A percentile compares a stretch with the other conserved stretches of the same genome.
Evolutionary conservation across 2,329 filamentous ascomycete species (phyloP).

Genomic region (Alternaria triticimaculans): DNA sequence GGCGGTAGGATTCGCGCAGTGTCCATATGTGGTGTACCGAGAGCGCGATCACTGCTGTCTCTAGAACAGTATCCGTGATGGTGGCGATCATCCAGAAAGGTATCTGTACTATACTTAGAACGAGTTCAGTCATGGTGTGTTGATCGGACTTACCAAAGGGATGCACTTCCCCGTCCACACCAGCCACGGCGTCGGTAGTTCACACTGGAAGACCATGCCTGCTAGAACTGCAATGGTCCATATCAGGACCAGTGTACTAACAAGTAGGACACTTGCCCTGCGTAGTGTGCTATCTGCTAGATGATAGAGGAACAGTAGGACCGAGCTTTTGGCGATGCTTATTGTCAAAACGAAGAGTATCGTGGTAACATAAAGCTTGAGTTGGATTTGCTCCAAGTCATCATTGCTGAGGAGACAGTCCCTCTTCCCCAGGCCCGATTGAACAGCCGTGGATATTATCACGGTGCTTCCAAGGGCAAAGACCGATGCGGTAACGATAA

Average conservation of each 20-base stretch:
- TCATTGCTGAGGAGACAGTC: constrained; percentile 15
- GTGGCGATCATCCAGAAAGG: constrained; percentile 33
- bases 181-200: constrained; percentile 33
- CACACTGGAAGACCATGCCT: constrained; percentile 32
- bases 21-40: constrained; percentile 25
- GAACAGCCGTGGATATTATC: constrained; percentile 27
- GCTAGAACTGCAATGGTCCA: constrained; percentile 29
- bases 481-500: constrained; percentile 26
- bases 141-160: constrained; percentile 20
- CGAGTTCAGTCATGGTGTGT: not conserved
- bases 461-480: constrained; percentile 32
- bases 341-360: constrained; percentile 30
- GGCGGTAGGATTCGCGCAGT: constrained; percentile 19
- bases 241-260: constrained; percentile 20
- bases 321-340: constrained; percentile 33
- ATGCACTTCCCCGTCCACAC: constrained; percentile 32
- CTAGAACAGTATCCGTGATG: constrained; percentile 25
- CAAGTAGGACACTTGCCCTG: constrained; percentile 13
- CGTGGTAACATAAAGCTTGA: constrained; percentile 30
- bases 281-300: constrained; percentile 22
- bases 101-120: constrained; percentile 1
- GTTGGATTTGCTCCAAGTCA: constrained; percentile 19
- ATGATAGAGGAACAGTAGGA: constrained; percentile 27
- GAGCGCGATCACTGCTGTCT: constrained; percentile 24
- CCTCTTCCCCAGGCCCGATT: constrained; percentile 27